Base-by-base conservation (phyloP, 176 grass and related monocot genomes). In the Melocanna baccifera region DNA sequence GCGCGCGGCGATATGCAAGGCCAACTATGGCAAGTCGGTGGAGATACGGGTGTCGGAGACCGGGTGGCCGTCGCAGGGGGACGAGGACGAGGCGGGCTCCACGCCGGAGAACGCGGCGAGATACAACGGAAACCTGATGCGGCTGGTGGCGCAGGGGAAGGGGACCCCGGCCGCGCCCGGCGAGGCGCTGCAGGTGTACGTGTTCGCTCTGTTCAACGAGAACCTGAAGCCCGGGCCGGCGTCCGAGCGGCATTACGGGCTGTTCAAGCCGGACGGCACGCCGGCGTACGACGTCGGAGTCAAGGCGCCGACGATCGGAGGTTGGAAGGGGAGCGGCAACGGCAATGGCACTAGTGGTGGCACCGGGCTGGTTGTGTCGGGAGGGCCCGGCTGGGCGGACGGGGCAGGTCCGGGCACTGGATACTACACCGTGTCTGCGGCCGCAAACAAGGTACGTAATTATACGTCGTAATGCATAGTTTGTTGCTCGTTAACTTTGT, bases 181-280 rank as follows among this genome's bases (percentile, higher is more conserved):
- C 0, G 78, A 92, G 74, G 29, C 95, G 30, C 79, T 97, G 71
- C 86, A 85, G 63, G 92, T 94, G 45, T 97, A 94, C 71, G 95
- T 97, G 25, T 97, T 97, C 86, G 95, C 92, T 9, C 86, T 97
- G 9, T 97, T 97, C 86, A 97, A 97, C 4, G 95, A 97, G 82
- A 85, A 97, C 86, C 87, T 88, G 62, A 97, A 94, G 71, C 95
- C 95, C 2, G 95, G 95, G 0, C 92, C 95, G 2, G 73, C 92
- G 14, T 94, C 95, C 6, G 95, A 97, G 88, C 78, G 95, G 11
- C 92, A 97, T 9, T 97, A 97, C 28, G 95, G 95, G 2, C 69
- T 97, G 57, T 97, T 97, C 84, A 92, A 91, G 78, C 95, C 92
- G 0, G 92, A 97, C 15, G 89, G 92, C 74, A 83, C 90, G 42